Evolutionary conservation across 768 basidiomycete genomes (phyloP), one percentile per base, ranked within the genome.

Genomic region (Suillus subaureus): DNA sequence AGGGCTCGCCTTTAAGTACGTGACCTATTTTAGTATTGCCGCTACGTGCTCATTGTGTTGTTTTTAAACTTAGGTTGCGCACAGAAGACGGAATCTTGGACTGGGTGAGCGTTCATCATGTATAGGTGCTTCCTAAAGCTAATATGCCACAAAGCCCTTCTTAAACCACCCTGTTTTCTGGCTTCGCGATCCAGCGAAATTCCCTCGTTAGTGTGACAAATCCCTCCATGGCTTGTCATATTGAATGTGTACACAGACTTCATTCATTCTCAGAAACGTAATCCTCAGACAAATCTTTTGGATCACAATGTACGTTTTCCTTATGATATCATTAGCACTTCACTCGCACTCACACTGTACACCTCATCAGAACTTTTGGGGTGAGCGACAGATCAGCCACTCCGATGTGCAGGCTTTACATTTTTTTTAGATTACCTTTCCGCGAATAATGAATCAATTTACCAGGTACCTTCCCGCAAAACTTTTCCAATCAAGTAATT

Each of bases 261-360:
- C 47, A 70, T 68, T 18, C 69, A 43, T 69, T 68, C 85, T 18
- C 80, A 82, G 71, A 81, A 84, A 70, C 76, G 79, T 40, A 72
- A 80, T 71, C 83, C 86, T n/a, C 79, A 84, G 57, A 84, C 84
- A n/a, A 80, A 86, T 74, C 72, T 83, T 54, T 78, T 77, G 65
- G 81, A 83, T 67, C 65, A 71, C 57, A 71, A 74, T 45, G 77
- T 77, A 62, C 47, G 72, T 51, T 42, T 66, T 31, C n/a, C 51
- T 12, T 12, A 11, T 42, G 13, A 26, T 31, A 3, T 49, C 3
- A 57, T 35, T 6, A 11, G 16, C 28, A 5, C 18, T 12, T 47
- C 40, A 9, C 13, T 45, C 42, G 43, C 39, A 26, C 47, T 62
- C 33, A 23, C n/a, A 39, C 4, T 33, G 11, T 39, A 16, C 51